These are phyloP conservation scores for Closterium sp. DNA, from an alignment of 139 green algal species.

Conservation along the genomic window DNA sequence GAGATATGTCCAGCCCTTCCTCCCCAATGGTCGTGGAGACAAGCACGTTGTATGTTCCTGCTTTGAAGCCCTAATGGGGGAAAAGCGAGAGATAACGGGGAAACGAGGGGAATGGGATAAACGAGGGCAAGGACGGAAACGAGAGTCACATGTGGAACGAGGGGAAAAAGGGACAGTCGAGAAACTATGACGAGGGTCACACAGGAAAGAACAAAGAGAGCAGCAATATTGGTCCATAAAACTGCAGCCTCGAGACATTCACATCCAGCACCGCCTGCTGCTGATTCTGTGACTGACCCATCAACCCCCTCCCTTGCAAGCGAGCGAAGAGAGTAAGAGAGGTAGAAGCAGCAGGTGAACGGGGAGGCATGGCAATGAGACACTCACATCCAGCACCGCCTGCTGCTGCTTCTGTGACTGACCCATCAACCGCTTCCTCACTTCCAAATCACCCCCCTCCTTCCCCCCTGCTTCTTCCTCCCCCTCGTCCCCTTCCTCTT, in stretches of 20 bases:
- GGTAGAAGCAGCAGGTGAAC: too few species aligned
- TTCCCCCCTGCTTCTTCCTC: neutral
- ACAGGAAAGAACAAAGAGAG: neutral
- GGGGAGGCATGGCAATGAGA: too few species aligned
- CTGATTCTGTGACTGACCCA: too few species aligned
- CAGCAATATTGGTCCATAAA: too few species aligned
- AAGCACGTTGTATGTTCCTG: conserved; percentile 42
- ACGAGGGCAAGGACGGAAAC: neutral
- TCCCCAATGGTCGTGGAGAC: conserved; percentile 94
- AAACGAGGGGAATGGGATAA: neutral
- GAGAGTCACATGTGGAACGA: neutral
- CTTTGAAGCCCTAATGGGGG: conserved; percentile 53
- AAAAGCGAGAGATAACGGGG: neutral
- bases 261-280: neutral
- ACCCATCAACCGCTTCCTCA: neutral
- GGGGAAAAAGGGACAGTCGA: neutral
- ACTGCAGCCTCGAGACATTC: too few species aligned
- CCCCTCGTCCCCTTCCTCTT: neutral
- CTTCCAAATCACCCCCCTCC: neutral
- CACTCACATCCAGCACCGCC: too few species aligned
- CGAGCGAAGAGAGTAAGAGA: too few species aligned
- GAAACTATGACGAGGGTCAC: too few species aligned
- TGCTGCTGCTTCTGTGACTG: neutral
- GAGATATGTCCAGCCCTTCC: conserved; percentile 97
- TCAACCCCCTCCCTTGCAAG: too few species aligned